Percentiles rank a stretch among this genome's conserved stretches.
Conservation (phyloP, 352 stramenopile genomes). For the Pythium biforme region DNA sequence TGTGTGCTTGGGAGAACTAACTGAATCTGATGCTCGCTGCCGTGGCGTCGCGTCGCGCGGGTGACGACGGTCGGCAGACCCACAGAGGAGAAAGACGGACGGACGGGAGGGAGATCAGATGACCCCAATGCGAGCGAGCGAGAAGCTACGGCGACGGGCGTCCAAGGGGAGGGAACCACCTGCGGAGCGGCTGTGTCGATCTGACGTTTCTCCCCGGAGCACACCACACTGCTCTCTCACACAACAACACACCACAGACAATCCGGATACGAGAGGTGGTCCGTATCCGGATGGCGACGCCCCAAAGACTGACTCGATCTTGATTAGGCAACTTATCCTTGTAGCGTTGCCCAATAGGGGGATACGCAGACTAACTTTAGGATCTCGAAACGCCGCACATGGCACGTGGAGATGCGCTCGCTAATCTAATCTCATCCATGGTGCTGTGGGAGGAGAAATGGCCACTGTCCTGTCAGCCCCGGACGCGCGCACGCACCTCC, state of each 20-base stretch:
- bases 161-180: too few relatives aligned
- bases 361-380: conserved; percentile 12
- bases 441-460: not conserved
- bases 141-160: not conserved
- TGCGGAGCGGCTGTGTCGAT: conserved; percentile 6
- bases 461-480: too few relatives aligned
- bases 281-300: conserved; percentile 20
- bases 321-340: conserved; percentile 9
- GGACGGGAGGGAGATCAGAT: not conserved
- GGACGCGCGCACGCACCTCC: not conserved
- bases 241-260: conserved; percentile 4
- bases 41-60: not conserved
- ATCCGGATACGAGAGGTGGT: conserved; percentile 4
- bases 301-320: conserved; percentile 16
- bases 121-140: not conserved
- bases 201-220: conserved; percentile 32
- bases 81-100: too few relatives aligned
- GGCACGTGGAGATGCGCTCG: not conserved
- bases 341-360: conserved; percentile 19
- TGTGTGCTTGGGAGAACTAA: not conserved
- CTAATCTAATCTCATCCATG: not conserved
- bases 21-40: not conserved
- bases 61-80: not conserved
- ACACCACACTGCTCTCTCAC: not conserved
- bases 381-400: conserved; percentile 23